Conservation (phyloP, 2,329 filamentous ascomycete genomes). For the Fusarium sp. region DNA sequence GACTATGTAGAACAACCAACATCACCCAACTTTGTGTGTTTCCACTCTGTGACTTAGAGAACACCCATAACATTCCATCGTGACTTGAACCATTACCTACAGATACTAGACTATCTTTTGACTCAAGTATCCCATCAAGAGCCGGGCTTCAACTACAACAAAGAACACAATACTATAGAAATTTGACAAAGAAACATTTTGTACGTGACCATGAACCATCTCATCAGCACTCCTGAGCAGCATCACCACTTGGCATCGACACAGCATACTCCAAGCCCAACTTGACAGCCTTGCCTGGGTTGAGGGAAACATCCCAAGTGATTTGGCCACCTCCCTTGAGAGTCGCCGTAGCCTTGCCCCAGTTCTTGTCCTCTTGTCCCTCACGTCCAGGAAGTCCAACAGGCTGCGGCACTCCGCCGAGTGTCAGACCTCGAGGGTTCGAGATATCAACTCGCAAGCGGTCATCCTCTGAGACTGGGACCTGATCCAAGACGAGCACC, state of each 20-base stretch:
- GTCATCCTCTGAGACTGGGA: slow-evolving; percentile 73
- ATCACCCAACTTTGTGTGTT: neutral
- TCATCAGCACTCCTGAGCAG: slow-evolving; percentile 40
- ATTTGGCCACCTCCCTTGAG: slow-evolving; percentile 70
- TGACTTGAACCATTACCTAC: neutral
- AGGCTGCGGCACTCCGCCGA: slow-evolving; percentile 53
- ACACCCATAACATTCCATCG: neutral
- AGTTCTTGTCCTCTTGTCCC: slow-evolving; percentile 52
- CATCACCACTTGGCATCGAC: slow-evolving; percentile 64
- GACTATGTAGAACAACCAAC: neutral
- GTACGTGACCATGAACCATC: neutral
- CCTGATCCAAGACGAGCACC: slow-evolving; percentile 68
- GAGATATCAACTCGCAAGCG: slow-evolving; percentile 64
- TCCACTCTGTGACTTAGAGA: slow-evolving; percentile 1
- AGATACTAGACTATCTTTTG: neutral
- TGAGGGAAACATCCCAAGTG: slow-evolving; percentile 68
- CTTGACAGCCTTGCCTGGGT: slow-evolving; percentile 68
- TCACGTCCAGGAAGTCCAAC: slow-evolving; percentile 51
- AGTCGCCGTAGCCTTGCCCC: slow-evolving; percentile 66
- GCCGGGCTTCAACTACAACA: too few species aligned
- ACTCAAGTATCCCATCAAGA: too few species aligned
- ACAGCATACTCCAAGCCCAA: slow-evolving; percentile 73
- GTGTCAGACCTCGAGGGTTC: slow-evolving; percentile 60
- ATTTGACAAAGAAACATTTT: neutral
- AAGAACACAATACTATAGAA: neutral